Evolutionary conservation across 2,329 filamentous ascomycete species (phyloP).

Genomic region (Ciborinia camelliae): DNA sequence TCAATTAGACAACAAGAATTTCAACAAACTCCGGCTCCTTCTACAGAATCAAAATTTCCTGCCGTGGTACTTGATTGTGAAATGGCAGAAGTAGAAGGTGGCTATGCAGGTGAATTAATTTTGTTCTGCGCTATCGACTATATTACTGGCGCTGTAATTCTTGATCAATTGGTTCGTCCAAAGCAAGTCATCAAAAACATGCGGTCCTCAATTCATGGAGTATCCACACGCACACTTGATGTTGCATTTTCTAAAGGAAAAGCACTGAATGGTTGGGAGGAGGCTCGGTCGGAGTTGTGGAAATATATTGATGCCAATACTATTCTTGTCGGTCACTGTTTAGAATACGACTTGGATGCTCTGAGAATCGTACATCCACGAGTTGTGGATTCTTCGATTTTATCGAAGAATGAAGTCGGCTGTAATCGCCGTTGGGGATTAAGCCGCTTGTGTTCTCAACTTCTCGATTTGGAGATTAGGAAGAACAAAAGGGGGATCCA

Average conservation of each 20-base stretch:
- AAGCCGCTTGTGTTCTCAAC: constrained; percentile 37
- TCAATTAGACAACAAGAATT: constrained; percentile 22
- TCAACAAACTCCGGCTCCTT: constrained; percentile 19
- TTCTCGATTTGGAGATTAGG: constrained; percentile 42
- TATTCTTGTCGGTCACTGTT: constrained; percentile 47
- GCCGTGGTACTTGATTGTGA: constrained; percentile 49
- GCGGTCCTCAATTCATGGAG: constrained; percentile 42
- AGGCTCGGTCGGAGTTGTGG: constrained; percentile 44
- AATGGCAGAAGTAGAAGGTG: constrained; percentile 42
- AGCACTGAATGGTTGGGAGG: constrained; percentile 42
- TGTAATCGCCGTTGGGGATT: constrained; percentile 38
- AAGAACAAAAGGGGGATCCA: constrained; percentile 41
- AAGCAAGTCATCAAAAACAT: constrained; percentile 38
- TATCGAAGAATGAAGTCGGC: constrained; percentile 40
- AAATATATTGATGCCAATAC: constrained; percentile 43
- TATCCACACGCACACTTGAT: constrained; percentile 37
- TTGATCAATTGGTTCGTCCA: constrained; percentile 45
- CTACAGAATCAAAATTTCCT: constrained; percentile 25
- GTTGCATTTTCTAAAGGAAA: constrained; percentile 35
- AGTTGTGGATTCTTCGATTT: constrained; percentile 45
- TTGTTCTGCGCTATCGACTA: constrained; percentile 44
- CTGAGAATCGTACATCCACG: constrained; percentile 43
- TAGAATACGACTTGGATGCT: constrained; percentile 45
- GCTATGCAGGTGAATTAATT: constrained; percentile 37
- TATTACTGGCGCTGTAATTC: constrained; percentile 45